Evolutionary conservation across 2,329 filamentous ascomycete species (phyloP).

Genomic region (Colletotrichum trifolii): DNA sequence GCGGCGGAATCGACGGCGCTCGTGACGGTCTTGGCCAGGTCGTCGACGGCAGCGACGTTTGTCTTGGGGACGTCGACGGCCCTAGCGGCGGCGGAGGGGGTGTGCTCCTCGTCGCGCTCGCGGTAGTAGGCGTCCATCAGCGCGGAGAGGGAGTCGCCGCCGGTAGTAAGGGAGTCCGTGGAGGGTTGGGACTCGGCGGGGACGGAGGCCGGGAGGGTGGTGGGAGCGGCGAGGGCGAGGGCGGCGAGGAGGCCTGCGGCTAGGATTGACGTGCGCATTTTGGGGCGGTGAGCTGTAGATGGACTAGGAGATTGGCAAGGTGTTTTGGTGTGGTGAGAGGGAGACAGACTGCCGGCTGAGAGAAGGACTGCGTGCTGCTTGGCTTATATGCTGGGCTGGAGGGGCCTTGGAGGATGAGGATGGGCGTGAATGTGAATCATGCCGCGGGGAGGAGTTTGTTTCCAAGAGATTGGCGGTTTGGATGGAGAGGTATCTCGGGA

Average conservation of each 20-base stretch:
- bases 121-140: neutral
- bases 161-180: neutral
- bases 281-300: neutral
- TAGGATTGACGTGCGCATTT: neutral
- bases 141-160: neutral
- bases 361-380: no score
- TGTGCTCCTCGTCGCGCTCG: neutral
- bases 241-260: neutral
- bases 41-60: neutral
- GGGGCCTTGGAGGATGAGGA: no score
- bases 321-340: no score
- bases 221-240: neutral
- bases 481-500: no score
- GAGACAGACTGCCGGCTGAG: no score
- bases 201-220: neutral
- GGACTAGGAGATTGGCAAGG: neutral
- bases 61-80: neutral
- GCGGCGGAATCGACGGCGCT: neutral
- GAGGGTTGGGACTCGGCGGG: neutral
- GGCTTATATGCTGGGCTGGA: no score
- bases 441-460: no score
- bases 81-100: neutral
- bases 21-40: neutral
- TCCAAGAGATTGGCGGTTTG: no score
- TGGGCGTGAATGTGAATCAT: no score